A percentile compares a stretch with the other conserved stretches of the same genome.
Conservation (phyloP, 1,284 basidiomycete species). For the Boletus sp. region DNA sequence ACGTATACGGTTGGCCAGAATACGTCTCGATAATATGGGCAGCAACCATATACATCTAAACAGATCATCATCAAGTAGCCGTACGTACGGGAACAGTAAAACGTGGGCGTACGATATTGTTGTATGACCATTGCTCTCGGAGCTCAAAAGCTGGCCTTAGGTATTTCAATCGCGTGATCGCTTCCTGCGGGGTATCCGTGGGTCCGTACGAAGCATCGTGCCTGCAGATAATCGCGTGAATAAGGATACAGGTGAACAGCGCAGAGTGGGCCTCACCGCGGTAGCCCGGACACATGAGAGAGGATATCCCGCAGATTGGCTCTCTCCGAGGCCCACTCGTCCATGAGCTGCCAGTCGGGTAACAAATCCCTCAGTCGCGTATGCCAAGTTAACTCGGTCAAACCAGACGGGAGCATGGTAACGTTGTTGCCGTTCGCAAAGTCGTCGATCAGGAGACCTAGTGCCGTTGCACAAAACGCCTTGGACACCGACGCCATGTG, state of each 20-base stretch:
- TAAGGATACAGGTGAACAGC: background rate
- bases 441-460: slow-evolving; percentile 43
- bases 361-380: slow-evolving; percentile 38
- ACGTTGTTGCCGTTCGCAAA: slow-evolving; percentile 36
- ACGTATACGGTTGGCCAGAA: slow-evolving; percentile 33
- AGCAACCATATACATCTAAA: slow-evolving; percentile 38
- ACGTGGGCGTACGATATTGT: slow-evolving; percentile 34
- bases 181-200: slow-evolving; percentile 27
- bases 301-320: slow-evolving; percentile 39
- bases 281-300: slow-evolving; percentile 40
- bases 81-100: background rate
- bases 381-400: slow-evolving; percentile 36
- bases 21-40: slow-evolving; percentile 37
- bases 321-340: slow-evolving; percentile 36
- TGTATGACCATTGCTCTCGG: slow-evolving; percentile 42
- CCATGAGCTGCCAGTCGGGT: slow-evolving; percentile 37
- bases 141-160: slow-evolving; percentile 40
- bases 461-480: slow-evolving; percentile 38
- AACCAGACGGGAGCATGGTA: slow-evolving; percentile 34
- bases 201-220: slow-evolving; percentile 38
- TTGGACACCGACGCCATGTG: slow-evolving; percentile 39
- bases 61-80: background rate
- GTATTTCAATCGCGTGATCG: slow-evolving; percentile 33
- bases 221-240: slow-evolving; percentile 7
- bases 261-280: slow-evolving; percentile 23